These are phyloP conservation scores for Ballota nigra DNA, from an alignment of 257 asterid genomes.

Conservation along the genomic window DNA sequence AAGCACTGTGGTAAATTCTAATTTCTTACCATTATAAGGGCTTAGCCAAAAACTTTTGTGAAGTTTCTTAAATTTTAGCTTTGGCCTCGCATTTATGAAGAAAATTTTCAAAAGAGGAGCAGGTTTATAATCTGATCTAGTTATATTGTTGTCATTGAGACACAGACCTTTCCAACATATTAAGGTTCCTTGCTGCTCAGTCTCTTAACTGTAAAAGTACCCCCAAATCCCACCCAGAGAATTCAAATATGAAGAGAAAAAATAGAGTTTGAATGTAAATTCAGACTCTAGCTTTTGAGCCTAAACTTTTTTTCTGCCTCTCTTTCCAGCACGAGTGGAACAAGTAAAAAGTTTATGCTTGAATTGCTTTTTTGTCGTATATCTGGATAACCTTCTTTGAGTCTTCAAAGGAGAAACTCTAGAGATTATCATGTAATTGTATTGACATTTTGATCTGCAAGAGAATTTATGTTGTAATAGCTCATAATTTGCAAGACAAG, in stretches of 20 bases:
- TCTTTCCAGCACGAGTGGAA: background rate
- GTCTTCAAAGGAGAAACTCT: background rate
- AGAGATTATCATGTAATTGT: background rate
- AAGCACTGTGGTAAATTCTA: background rate
- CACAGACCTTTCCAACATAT: background rate
- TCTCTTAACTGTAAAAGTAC: background rate
- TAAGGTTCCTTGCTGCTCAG: background rate
- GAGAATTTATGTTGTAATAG: background rate
- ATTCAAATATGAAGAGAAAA: background rate
- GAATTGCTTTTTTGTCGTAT: background rate
- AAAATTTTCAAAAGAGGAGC: background rate
- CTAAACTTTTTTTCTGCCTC: background rate
- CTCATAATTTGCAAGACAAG: background rate
- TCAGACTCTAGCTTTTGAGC: background rate
- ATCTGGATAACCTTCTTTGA: background rate
- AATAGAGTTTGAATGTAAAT: background rate
- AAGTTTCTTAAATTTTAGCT: background rate
- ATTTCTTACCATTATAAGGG: background rate
- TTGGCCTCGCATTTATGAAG: background rate
- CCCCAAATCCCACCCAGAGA: background rate
- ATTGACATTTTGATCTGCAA: background rate
- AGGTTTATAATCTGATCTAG: background rate
- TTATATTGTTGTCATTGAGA: background rate
- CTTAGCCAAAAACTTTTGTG: background rate
- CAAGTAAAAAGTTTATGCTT: background rate